phyloP scores from a whole-genome alignment of 1,139 yeast species.

The Diutina rugosa region DNA sequence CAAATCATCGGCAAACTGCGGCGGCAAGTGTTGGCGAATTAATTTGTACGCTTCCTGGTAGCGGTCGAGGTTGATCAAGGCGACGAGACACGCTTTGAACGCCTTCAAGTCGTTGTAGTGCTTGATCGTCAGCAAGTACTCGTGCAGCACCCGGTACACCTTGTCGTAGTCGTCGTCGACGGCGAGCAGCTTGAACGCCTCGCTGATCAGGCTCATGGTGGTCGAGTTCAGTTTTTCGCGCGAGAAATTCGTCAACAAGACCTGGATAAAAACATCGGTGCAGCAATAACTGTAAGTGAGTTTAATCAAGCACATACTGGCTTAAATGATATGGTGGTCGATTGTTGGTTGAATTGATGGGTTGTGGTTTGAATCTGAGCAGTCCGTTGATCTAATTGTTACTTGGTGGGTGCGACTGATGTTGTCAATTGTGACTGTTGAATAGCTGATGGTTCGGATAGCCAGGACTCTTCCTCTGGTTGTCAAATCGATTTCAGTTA shows the following conservation, averaged over 20 bases:
- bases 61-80: constrained; percentile 62
- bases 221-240: neutral
- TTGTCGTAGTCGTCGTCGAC: constrained; percentile 22
- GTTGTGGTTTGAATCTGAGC: too few species aligned
- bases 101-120: constrained; percentile 36
- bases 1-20: constrained; percentile 20
- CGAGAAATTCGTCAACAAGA: too few species aligned
- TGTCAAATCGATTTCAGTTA: too few species aligned
- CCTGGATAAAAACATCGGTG: neutral
- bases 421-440: too few species aligned
- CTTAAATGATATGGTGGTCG: neutral
- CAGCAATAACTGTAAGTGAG: neutral
- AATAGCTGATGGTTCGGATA: too few species aligned
- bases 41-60: constrained; percentile 44
- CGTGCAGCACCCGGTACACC: constrained; percentile 29
- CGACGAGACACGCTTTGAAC: constrained; percentile 48
- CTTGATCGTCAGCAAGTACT: constrained; percentile 28
- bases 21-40: constrained; percentile 25
- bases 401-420: too few species aligned
- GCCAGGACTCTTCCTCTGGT: too few species aligned
- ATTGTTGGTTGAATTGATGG: too few species aligned
- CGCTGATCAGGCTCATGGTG: constrained; percentile 19
- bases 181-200: constrained; percentile 28
- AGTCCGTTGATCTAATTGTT: too few species aligned
- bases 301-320: too few species aligned